These are phyloP conservation scores for Ophiostoma sp. DNA, from an alignment of 2,329 filamentous ascomycete genomes.

Conservation along the genomic window DNA sequence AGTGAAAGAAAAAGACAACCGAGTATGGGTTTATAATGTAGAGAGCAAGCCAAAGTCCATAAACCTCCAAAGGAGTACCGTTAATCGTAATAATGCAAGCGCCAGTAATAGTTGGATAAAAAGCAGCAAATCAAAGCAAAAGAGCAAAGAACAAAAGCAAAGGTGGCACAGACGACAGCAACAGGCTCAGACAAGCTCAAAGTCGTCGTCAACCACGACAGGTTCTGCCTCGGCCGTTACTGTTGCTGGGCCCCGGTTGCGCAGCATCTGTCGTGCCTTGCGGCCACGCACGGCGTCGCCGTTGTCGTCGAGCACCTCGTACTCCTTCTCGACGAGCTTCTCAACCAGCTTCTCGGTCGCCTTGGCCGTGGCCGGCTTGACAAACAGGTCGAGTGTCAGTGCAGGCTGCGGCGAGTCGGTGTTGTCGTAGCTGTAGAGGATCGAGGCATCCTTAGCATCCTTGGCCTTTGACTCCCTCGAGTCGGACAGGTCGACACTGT, in stretches of 20 bases:
- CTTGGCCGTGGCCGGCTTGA: slow-evolving; percentile 34
- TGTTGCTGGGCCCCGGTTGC: slow-evolving; percentile 29
- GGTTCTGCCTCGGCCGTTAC: slow-evolving; percentile 6
- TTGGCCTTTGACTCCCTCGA: slow-evolving; percentile 21
- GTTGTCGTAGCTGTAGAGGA: slow-evolving; percentile 44
- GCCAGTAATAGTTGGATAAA: neutral
- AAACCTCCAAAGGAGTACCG: slow-evolving; percentile 13
- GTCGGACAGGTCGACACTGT: slow-evolving; percentile 28
- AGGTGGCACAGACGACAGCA: neutral
- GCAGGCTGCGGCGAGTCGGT: slow-evolving; percentile 38
- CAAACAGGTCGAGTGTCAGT: slow-evolving; percentile 37
- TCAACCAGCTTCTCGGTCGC: slow-evolving; percentile 41
- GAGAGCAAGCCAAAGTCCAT: neutral
- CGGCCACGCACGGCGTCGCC: slow-evolving; percentile 42
- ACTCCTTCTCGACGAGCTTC: slow-evolving; percentile 42
- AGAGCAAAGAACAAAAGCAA: neutral
- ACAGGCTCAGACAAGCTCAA: slow-evolving; percentile 26
- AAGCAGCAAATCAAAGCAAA: neutral
- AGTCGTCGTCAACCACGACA: slow-evolving; percentile 28
- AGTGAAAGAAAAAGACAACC: neutral
- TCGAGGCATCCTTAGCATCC: neutral
- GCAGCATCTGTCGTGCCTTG: slow-evolving; percentile 41
- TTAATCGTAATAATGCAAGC: slow-evolving; percentile 1
- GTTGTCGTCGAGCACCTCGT: slow-evolving; percentile 44
- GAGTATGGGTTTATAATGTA: slow-evolving; percentile 10